A percentile compares a stretch with the other conserved stretches of the same genome.
Evolutionary conservation across 768 basidiomycete species (phyloP).

Genomic region (Exidia glandulosa): DNA sequence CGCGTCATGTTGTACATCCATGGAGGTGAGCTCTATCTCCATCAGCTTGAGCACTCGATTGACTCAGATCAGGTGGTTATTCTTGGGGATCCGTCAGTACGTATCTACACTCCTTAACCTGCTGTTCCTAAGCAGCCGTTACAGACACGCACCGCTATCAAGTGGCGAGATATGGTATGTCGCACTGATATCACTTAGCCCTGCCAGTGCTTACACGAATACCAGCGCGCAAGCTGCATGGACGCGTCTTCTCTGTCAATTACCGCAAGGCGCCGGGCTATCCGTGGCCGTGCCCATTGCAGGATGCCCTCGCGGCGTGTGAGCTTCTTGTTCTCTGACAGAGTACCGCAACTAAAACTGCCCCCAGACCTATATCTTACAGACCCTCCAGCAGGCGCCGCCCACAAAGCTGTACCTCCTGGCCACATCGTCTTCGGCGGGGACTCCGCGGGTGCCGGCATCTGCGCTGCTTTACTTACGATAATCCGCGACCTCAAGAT

Average conservation of each 20-base stretch:
- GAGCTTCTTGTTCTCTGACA: conserved; percentile 14
- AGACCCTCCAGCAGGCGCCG: conserved; percentile 66
- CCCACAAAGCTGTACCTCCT: conserved; percentile 75
- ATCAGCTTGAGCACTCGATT: neutral
- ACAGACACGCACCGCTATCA: conserved; percentile 52
- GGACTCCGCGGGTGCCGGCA: conserved; percentile 88
- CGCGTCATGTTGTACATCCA: conserved; percentile 52
- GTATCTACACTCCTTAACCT: conserved; percentile 54
- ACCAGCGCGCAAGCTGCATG: conserved; percentile 86
- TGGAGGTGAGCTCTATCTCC: conserved; percentile 39
- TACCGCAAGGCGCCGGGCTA: conserved; percentile 83
- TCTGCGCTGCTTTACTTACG: conserved; percentile 74
- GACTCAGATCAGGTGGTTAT: conserved; percentile 37
- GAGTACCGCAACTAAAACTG: neutral
- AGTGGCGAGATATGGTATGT: conserved; percentile 41
- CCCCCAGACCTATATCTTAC: conserved; percentile 74
- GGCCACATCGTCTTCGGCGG: conserved; percentile 76
- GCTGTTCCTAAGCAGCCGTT: conserved; percentile 25
- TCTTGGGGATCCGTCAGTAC: conserved; percentile 72
- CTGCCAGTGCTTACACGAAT: conserved; percentile 47
- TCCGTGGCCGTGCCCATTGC: conserved; percentile 87
- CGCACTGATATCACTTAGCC: neutral
- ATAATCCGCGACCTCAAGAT: conserved; percentile 74
- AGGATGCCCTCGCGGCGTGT: conserved; percentile 86
- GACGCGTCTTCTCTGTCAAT: conserved; percentile 71